A percentile compares a stretch with the other conserved stretches of the same genome.
phyloP scores from a whole-genome alignment of 1,284 basidiomycete species.

The Omphalotus olearius region DNA sequence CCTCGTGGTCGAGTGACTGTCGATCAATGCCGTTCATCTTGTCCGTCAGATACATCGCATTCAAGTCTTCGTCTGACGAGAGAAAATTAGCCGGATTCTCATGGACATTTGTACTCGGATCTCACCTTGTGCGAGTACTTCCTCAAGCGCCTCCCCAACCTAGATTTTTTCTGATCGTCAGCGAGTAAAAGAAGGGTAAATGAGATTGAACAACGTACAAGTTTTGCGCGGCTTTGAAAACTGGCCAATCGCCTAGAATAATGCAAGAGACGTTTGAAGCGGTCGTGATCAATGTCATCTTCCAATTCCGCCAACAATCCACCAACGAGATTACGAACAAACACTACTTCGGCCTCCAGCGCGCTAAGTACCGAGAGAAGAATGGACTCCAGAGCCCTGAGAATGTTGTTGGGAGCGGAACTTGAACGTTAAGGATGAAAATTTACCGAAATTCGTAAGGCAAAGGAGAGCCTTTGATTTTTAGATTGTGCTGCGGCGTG shows the following conservation, averaged over 20 bases:
- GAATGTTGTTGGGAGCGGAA: constrained; percentile 18
- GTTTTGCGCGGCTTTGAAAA: constrained; percentile 85
- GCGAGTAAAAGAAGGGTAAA: constrained; percentile 1
- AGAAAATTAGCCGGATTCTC: constrained; percentile 12
- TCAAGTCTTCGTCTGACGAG: constrained; percentile 81
- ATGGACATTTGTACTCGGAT: constrained; percentile 6
- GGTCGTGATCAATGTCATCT: constrained; percentile 90
- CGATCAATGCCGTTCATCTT: constrained; percentile 59
- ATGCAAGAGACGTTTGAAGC: constrained; percentile 85
- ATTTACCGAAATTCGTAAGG: constrained; percentile 88
- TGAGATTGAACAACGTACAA: constrained; percentile 43
- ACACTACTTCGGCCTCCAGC: constrained; percentile 90
- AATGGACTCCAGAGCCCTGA: constrained; percentile 85
- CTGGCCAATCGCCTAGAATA: constrained; percentile 83
- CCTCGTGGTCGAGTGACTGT: constrained; percentile 79
- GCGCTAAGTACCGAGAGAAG: constrained; percentile 86
- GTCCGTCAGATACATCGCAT: constrained; percentile 88
- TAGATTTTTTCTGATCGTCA: constrained; percentile 26
- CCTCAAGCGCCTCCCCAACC: constrained; percentile 88
- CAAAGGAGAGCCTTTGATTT: constrained; percentile 57
- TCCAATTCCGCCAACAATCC: constrained; percentile 89
- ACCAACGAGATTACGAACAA: constrained; percentile 82
- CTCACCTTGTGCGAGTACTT: constrained; percentile 84
- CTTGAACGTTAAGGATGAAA: constrained; percentile 4
- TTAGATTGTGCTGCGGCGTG: constrained; percentile 68